Evolutionary conservation across 352 stramenopile genomes (phyloP), one percentile per base, ranked within the genome.

Genomic region (Pythium rhizo-oryzae): DNA sequence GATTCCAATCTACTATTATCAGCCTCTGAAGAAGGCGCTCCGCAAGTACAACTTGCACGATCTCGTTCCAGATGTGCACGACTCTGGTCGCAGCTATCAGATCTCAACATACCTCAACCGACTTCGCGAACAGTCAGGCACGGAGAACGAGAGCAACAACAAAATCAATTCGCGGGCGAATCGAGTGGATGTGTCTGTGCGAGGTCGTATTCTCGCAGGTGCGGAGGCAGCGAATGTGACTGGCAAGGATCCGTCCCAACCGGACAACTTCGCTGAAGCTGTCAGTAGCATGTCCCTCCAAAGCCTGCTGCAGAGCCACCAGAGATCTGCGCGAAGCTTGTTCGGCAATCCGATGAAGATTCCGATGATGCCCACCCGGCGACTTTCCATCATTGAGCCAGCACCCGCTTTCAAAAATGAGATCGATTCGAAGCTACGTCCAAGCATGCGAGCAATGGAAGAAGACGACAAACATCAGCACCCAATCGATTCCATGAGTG

Each of bases 21-120:
- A 82, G 3, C 79, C 87, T 0, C 69, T 96, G 54, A 93, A 93
- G 61, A 95, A 96, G 65, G 81, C 85, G 8, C 72, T 96, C 30
- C 80, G 85, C 51, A 94, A 92, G 59, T 96, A 96, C 72, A 96
- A 95, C 55, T 65, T 96, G 51, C 89, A 96, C 25, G 87, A 95
- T 47, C 89, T 96, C 70, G 85, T 96, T 2, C 84, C 89, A 1
- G 89, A 96, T 25, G 81, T 93, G 4, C 82, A 93, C 35, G 89
- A 96, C 55, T 87, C 78, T 0, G 89, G 89, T 2, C 75, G 89
- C 25, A 96, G 87, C 59, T 96, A 95, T 59, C 89, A 87, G 71
- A 91, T 93, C 41, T 90, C 85, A 16, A 92, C 73, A 37, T 92
- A 79, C 50, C 72, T 94, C 25, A 93, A 85, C 62, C 81, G 87